Evolutionary conservation across 495 filamentous ascomycete species (phyloP).

Genomic region (Hypoxylon trugodes): DNA sequence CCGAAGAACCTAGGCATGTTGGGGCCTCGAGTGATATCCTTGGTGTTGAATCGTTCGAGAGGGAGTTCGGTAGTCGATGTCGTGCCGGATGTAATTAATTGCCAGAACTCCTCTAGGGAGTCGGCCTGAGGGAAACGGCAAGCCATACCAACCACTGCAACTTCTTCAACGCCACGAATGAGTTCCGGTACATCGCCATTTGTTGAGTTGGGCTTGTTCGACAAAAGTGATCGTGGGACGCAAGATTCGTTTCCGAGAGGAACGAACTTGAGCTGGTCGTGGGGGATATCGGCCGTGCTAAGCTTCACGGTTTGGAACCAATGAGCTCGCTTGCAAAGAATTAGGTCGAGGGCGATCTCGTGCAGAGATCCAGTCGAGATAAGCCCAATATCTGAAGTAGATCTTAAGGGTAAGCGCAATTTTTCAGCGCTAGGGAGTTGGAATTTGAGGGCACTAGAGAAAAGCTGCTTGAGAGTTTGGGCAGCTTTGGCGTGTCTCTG

Average conservation of each 20-base stretch:
- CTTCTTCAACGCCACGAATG: neutral
- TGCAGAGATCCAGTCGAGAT: neutral
- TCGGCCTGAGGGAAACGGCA: constrained; percentile 55
- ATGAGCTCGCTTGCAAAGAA: constrained; percentile 8
- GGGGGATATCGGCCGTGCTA: neutral
- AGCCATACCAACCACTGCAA: constrained; percentile 60
- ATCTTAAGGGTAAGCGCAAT: neutral
- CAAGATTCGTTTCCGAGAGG: neutral
- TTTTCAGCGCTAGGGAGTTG: neutral
- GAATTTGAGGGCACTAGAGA: neutral
- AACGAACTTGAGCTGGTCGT: neutral
- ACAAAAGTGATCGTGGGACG: neutral
- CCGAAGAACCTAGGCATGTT: constrained; percentile 32
- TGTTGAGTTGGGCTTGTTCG: neutral
- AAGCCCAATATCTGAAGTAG: neutral
- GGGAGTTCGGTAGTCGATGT: neutral
- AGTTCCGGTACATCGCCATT: neutral
- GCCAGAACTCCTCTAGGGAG: constrained; percentile 42
- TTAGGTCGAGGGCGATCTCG: neutral
- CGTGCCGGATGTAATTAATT: constrained; percentile 20
- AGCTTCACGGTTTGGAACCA: constrained; percentile 9
- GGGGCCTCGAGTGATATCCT: neutral
- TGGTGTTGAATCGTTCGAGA: neutral
- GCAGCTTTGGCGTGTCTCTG: neutral
- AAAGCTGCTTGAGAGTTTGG: neutral